Conservation (phyloP, 768 basidiomycete species). For the Hypholoma sublateritium region DNA sequence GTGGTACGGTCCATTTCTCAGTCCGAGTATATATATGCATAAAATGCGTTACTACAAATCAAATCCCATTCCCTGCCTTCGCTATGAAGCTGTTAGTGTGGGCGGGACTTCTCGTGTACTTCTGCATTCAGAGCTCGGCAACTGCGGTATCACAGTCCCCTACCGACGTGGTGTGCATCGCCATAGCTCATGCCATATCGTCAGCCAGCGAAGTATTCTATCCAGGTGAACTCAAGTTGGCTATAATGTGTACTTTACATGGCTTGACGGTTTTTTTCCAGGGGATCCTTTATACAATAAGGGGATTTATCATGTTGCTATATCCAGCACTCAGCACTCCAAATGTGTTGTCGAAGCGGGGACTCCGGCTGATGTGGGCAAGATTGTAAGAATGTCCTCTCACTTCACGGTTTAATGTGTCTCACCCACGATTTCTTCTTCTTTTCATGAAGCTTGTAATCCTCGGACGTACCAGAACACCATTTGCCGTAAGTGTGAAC, state of each 20-base stretch:
- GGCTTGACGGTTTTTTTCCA: slow-evolving; percentile 2
- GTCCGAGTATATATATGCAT: too few species aligned
- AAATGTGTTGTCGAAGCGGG: slow-evolving; percentile 62
- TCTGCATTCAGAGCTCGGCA: too few species aligned
- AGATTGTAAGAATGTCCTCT: slow-evolving; percentile 37
- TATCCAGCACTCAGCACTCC: slow-evolving; percentile 44
- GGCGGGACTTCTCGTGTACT: too few species aligned
- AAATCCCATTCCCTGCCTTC: too few species aligned
- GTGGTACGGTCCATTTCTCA: too few species aligned
- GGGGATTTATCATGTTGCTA: slow-evolving; percentile 52
- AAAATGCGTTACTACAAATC: too few species aligned
- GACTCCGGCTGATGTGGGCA: slow-evolving; percentile 47
- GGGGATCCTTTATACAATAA: slow-evolving; percentile 33
- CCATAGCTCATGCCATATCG: slow-evolving; percentile 38
- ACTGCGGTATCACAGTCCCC: too few species aligned
- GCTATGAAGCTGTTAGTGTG: too few species aligned
- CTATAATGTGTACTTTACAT: background rate
- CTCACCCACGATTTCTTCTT: background rate
- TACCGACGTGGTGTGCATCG: slow-evolving; percentile 29
- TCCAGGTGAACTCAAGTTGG: slow-evolving; percentile 26
- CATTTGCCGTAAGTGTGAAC: slow-evolving; percentile 48
- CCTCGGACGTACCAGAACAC: slow-evolving; percentile 40
- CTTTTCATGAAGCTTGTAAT: slow-evolving; percentile 43
- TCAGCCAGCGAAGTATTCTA: slow-evolving; percentile 45
- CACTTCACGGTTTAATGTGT: background rate